phyloP scores from a whole-genome alignment of 495 filamentous ascomycete genomes.

The Neurospora pannonica region DNA sequence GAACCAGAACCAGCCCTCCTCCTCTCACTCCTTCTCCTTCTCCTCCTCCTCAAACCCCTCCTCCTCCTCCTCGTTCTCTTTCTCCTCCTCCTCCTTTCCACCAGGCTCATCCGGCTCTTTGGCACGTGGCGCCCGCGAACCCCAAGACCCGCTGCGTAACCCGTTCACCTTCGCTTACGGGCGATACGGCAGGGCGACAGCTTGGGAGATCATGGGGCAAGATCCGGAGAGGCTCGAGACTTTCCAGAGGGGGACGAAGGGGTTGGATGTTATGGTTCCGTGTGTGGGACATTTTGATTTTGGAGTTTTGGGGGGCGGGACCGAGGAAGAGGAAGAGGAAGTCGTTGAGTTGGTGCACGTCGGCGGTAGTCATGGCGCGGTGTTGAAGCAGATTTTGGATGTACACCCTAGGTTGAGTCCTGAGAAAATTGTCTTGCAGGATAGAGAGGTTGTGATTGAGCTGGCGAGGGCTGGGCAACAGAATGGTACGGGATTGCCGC shows the following conservation, averaged over 20 bases:
- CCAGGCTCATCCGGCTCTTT: background rate
- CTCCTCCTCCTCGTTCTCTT: background rate
- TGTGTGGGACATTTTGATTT: constrained; percentile 16
- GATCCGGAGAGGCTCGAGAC: constrained; percentile 9
- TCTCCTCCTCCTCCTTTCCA: background rate
- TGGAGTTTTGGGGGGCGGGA: background rate
- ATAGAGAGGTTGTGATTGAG: constrained; percentile 6
- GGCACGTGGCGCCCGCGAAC: constrained; percentile 1
- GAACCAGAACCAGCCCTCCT: background rate
- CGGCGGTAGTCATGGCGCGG: constrained; percentile 10
- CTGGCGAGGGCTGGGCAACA: constrained; percentile 2
- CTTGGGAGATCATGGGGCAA: constrained; percentile 12
- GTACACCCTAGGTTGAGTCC: constrained; percentile 4
- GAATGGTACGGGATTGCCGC: background rate
- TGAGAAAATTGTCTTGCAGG: constrained; percentile 9
- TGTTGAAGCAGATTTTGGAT: constrained; percentile 14
- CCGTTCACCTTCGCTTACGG: constrained; percentile 7
- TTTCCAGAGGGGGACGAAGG: constrained; percentile 12
- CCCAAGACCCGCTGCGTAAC: constrained; percentile 10
- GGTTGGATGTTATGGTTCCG: constrained; percentile 16
- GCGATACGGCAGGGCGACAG: constrained; percentile 9
- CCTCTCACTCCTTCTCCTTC: background rate
- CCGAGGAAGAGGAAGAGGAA: constrained; percentile 6
- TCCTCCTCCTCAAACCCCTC: background rate
- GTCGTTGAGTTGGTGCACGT: constrained; percentile 14